phyloP scores from a whole-genome alignment of 2,329 filamentous ascomycete species.

The Simplicillium sp. region DNA sequence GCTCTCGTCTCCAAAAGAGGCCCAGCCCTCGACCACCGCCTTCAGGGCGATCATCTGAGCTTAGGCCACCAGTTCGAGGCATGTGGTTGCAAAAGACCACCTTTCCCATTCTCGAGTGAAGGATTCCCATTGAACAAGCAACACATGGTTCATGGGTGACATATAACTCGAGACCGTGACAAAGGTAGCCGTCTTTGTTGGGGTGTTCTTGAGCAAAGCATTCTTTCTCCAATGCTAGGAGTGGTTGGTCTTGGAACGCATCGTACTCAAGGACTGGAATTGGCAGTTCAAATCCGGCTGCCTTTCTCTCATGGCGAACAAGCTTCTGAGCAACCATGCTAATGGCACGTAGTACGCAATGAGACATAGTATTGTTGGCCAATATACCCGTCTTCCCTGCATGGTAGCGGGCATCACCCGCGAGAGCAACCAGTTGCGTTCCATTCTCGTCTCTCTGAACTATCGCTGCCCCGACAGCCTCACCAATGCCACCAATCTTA shows the following conservation, averaged over 20 bases:
- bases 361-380: constrained; percentile 66
- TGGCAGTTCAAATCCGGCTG: constrained; percentile 21
- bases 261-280: constrained; percentile 41
- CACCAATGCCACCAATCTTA: constrained; percentile 48
- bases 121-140: constrained; percentile 93
- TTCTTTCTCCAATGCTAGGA: constrained; percentile 55
- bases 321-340: constrained; percentile 70
- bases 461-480: constrained; percentile 65
- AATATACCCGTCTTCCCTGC: constrained; percentile 34
- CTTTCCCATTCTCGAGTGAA: constrained; percentile 85
- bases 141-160: constrained; percentile 92
- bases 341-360: constrained; percentile 69
- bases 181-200: constrained; percentile 76
- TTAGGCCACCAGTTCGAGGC: constrained; percentile 72
- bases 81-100: constrained; percentile 75
- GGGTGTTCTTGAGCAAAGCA: constrained; percentile 57
- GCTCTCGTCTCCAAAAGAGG: constrained; percentile 62
- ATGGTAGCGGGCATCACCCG: constrained; percentile 67
- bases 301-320: constrained; percentile 42
- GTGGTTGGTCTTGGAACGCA: constrained; percentile 58
- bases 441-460: constrained; percentile 51
- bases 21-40: constrained; percentile 53
- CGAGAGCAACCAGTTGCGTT: constrained; percentile 57
- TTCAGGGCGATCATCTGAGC: constrained; percentile 58
- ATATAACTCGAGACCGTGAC: constrained; percentile 88